phyloP scores from a whole-genome alignment of 345 rosid genomes.

The thale cress (Arabidopsis thaliana) region DNA sequence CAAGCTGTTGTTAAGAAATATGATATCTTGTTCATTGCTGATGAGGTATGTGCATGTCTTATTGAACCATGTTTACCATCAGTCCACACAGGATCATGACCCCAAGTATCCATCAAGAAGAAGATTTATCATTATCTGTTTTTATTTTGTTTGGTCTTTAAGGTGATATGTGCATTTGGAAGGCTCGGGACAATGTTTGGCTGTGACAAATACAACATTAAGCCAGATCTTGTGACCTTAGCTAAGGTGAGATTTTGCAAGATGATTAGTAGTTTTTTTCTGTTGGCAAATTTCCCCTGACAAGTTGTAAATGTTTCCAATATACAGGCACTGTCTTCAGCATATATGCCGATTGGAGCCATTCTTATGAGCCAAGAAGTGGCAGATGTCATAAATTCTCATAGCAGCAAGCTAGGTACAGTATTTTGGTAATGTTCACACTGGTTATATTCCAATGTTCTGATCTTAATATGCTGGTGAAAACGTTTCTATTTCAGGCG shows the following conservation, averaged over 20 bases:
- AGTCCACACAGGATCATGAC: constrained; percentile 1
- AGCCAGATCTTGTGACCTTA: constrained; percentile 84
- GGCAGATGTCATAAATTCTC: constrained; percentile 86
- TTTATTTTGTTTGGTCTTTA: constrained; percentile 28
- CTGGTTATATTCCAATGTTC: not conserved
- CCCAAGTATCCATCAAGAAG: not conserved
- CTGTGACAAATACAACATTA: constrained; percentile 86
- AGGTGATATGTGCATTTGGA: constrained; percentile 99
- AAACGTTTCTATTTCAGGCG: constrained; percentile 50
- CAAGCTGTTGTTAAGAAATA: constrained; percentile 93
- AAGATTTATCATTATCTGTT: not conserved
- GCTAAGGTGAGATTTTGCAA: constrained; percentile 72
- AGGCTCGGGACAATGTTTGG: constrained; percentile 97
- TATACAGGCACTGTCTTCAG: constrained; percentile 88
- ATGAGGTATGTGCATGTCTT: constrained; percentile 64
- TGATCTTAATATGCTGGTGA: not conserved
- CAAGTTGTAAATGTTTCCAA: not conserved
- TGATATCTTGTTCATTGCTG: constrained; percentile 87
- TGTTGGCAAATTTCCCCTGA: not conserved
- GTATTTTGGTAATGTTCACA: not conserved
- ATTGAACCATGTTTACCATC: constrained; percentile 1
- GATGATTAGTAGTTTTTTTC: not conserved
- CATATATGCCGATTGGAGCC: constrained; percentile 95
- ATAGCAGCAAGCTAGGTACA: constrained; percentile 94
- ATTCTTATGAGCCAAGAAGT: constrained; percentile 82